Percentiles rank a stretch among this genome's conserved stretches.
Evolutionary conservation across 108 stramenopile species (phyloP).

Genomic region (Conticribra guillardii): DNA sequence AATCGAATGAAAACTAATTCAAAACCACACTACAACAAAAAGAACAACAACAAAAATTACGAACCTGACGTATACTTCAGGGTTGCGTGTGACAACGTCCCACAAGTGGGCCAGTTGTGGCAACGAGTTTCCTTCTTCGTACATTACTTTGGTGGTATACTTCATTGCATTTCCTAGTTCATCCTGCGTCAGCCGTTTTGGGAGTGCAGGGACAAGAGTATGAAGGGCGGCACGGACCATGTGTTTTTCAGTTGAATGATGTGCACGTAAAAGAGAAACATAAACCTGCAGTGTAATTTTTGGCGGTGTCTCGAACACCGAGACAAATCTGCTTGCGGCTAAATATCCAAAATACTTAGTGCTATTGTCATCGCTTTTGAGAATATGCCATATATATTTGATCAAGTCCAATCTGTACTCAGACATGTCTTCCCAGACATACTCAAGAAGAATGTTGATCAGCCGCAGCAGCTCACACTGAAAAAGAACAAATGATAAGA

Average conservation of each 20-base stretch:
- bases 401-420: conserved; percentile 76
- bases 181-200: conserved; percentile 51
- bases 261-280: conserved; percentile 74
- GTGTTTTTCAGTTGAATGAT: conserved; percentile 84
- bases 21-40: no score
- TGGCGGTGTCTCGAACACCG: conserved; percentile 79
- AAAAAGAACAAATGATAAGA: not conserved
- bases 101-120: conserved; percentile 93
- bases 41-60: no score
- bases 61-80: conserved; percentile 70
- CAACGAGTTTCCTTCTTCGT: conserved; percentile 90
- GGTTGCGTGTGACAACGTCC: conserved; percentile 81
- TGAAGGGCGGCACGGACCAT: conserved; percentile 80
- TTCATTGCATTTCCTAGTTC: conserved; percentile 78
- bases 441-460: conserved; percentile 80
- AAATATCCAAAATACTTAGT: conserved; percentile 94
- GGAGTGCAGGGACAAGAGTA: conserved; percentile 85
- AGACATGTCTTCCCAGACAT: conserved; percentile 57
- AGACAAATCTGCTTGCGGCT: conserved; percentile 83
- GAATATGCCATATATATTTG: conserved; percentile 88
- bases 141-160: conserved; percentile 86
- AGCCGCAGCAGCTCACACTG: conserved; percentile 87
- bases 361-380: conserved; percentile 82
- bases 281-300: conserved; percentile 92
- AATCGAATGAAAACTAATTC: no score